Evolutionary conservation across 1,139 yeast species (phyloP).

Genomic region (Blastobotrys proliferans): DNA sequence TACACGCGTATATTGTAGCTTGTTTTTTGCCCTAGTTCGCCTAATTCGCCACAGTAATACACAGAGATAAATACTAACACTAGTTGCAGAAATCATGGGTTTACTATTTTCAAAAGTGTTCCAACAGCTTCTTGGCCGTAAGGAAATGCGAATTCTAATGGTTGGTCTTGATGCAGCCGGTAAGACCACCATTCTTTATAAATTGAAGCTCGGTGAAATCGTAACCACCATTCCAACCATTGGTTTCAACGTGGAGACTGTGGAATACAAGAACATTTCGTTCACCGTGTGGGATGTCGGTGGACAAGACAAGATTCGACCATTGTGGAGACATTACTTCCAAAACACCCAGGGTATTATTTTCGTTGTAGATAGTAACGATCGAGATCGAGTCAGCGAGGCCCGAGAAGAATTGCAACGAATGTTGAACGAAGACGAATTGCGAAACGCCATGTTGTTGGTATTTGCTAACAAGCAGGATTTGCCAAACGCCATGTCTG

Average conservation of each 20-base stretch:
- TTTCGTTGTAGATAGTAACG: slow-evolving; percentile 89
- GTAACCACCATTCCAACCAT: slow-evolving; percentile 92
- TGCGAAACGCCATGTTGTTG: slow-evolving; percentile 82
- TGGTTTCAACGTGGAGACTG: slow-evolving; percentile 93
- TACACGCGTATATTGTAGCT: no score
- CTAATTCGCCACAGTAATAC: no score
- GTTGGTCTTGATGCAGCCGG: slow-evolving; percentile 93
- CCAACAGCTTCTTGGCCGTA: slow-evolving; percentile 63
- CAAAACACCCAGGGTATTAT: slow-evolving; percentile 93
- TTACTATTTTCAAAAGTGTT: slow-evolving; percentile 82
- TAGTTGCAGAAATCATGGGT: slow-evolving; percentile 61
- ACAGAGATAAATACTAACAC: no score
- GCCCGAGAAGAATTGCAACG: slow-evolving; percentile 93
- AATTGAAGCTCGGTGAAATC: slow-evolving; percentile 85
- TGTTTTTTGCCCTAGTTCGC: no score
- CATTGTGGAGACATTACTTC: slow-evolving; percentile 93
- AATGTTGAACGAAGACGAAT: slow-evolving; percentile 91
- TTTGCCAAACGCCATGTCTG: slow-evolving; percentile 93
- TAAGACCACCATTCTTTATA: slow-evolving; percentile 86
- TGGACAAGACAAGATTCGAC: slow-evolving; percentile 96
- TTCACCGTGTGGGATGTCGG: slow-evolving; percentile 97
- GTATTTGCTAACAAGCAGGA: slow-evolving; percentile 87
- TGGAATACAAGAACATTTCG: slow-evolving; percentile 89
- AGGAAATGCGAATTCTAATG: slow-evolving; percentile 84
- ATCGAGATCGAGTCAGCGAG: slow-evolving; percentile 88